A percentile compares a stretch with the other conserved stretches of the same genome.
Conservation (phyloP, 140 eudicot species). For the Senecio squalidus region DNA sequence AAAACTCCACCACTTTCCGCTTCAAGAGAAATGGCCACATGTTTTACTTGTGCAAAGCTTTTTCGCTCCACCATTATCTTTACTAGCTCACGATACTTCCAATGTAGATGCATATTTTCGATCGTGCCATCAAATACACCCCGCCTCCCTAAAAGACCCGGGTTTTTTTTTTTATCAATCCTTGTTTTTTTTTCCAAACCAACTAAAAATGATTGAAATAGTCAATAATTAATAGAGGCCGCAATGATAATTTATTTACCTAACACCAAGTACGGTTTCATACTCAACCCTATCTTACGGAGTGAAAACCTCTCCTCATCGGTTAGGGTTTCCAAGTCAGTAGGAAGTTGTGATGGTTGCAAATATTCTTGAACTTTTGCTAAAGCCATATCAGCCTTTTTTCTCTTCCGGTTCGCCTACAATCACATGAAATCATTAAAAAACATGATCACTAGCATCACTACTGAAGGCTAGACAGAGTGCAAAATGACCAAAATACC, state of each 20-base stretch:
- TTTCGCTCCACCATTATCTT: conserved; percentile 75
- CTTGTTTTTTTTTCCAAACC: background rate
- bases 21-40: conserved; percentile 78
- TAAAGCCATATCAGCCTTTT: conserved; percentile 66
- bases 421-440: too few species aligned
- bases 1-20: conserved; percentile 97
- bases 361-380: conserved; percentile 56
- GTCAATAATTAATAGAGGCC: background rate
- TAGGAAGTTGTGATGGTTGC: conserved; percentile 69
- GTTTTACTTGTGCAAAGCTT: conserved; percentile 63
- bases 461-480: too few species aligned
- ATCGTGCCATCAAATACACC: conserved; percentile 88
- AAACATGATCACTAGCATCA: too few species aligned
- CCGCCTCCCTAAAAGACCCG: conserved; percentile 54
- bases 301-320: conserved; percentile 86
- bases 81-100: conserved; percentile 92
- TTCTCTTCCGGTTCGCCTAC: conserved; percentile 75
- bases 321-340: conserved; percentile 73
- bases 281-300: conserved; percentile 86
- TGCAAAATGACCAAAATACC: conserved; percentile 1
- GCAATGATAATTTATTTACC: conserved; percentile 45
- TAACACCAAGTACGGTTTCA: conserved; percentile 82
- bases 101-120: conserved; percentile 91
- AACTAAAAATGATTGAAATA: background rate
- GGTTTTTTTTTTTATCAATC: too few species aligned